Evolutionary conservation across 1,284 basidiomycete species (phyloP).

Genomic region (Cryptococcus maquisensis): DNA sequence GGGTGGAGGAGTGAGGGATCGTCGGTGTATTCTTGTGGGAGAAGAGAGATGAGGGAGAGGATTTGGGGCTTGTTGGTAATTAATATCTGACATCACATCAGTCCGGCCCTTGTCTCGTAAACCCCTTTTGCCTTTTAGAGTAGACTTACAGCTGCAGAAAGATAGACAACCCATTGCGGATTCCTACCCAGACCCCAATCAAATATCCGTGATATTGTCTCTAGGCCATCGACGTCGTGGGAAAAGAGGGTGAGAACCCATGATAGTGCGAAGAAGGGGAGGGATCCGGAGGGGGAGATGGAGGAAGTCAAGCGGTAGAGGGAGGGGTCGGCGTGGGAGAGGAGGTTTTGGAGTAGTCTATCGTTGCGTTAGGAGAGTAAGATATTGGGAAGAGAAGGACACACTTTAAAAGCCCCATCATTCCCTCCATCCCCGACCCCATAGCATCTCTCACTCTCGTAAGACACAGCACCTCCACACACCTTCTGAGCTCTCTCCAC

Average conservation of each 20-base stretch:
- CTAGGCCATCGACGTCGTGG: constrained; percentile 79
- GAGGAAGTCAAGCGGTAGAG: constrained; percentile 55
- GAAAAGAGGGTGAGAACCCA: constrained; percentile 87
- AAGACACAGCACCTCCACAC: constrained; percentile 55
- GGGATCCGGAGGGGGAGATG: constrained; percentile 39
- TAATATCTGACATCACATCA: constrained; percentile 34
- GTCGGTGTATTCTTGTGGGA: constrained; percentile 33
- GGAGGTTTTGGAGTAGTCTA: constrained; percentile 65
- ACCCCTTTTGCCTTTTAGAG: background rate
- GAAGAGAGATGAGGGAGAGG: constrained; percentile 26
- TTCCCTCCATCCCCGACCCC: constrained; percentile 75
- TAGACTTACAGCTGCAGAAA: constrained; percentile 40
- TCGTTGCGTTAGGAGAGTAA: background rate
- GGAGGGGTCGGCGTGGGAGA: constrained; percentile 66
- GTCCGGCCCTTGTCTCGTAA: background rate
- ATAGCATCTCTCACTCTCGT: constrained; percentile 83
- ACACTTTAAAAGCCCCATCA: constrained; percentile 75
- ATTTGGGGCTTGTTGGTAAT: constrained; percentile 46
- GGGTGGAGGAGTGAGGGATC: constrained; percentile 62
- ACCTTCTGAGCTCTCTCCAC: constrained; percentile 63
- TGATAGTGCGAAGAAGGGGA: constrained; percentile 67
- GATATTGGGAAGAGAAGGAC: constrained; percentile 10
- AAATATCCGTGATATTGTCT: constrained; percentile 79
- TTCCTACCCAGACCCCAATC: constrained; percentile 80
- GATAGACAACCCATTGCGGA: constrained; percentile 73